A percentile compares a stretch with the other conserved stretches of the same genome.
Conservation (phyloP, 208 protist species). For the Tetramitus jugosus region DNA sequence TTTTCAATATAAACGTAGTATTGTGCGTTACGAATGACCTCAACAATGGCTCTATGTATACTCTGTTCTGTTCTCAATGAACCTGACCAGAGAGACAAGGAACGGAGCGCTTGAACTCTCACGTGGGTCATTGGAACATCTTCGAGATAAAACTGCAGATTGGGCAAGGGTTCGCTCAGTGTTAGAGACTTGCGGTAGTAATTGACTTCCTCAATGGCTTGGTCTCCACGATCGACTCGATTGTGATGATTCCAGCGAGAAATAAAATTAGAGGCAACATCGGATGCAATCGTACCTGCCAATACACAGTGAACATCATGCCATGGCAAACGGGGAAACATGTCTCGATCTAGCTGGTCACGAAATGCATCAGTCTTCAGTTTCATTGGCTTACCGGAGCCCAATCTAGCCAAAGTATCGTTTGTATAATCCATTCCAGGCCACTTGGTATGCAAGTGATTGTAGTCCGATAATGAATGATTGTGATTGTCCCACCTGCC, state of each 20-base stretch:
- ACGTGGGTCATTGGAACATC: no score
- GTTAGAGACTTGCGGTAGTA: no score
- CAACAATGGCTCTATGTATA: slow-evolving; percentile 24
- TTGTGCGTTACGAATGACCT: slow-evolving; percentile 17
- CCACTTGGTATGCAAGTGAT: background rate
- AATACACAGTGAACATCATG: slow-evolving; percentile 26
- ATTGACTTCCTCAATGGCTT: no score
- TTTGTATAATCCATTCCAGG: slow-evolving; percentile 24
- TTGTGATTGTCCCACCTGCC: slow-evolving; percentile 27
- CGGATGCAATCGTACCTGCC: slow-evolving; percentile 10
- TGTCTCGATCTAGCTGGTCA: background rate
- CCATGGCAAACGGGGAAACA: slow-evolving; percentile 1
- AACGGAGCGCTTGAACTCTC: background rate
- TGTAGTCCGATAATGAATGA: slow-evolving; percentile 21
- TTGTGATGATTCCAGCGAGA: slow-evolving; percentile 26
- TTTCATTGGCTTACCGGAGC: no score
- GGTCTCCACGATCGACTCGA: no score
- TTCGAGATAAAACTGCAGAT: no score
- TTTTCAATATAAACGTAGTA: slow-evolving; percentile 35
- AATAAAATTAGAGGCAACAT: slow-evolving; percentile 25
- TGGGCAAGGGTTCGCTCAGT: no score
- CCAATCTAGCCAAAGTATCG: background rate
- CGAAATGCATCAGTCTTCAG: background rate
- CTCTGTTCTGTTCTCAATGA: slow-evolving; percentile 9
- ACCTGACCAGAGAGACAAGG: slow-evolving; percentile 17